Base-by-base conservation (phyloP, 2,329 filamentous ascomycete genomes). In the Didymella keratinophila region DNA sequence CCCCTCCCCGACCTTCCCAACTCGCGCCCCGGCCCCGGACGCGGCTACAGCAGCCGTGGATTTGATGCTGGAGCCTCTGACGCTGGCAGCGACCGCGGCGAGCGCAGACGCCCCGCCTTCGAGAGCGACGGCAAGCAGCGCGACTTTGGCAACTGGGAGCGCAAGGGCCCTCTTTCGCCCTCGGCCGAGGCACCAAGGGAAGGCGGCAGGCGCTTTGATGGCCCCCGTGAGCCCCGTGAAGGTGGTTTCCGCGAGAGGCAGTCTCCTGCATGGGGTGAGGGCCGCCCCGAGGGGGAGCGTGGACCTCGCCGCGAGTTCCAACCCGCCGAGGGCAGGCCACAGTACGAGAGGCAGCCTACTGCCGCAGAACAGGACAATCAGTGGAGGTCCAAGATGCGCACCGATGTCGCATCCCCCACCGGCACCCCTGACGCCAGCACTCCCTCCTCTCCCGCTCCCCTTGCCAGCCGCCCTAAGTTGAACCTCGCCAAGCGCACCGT, bases 401-500 rank as follows among this genome's bases (percentile, higher is more conserved):
- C 94, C n/a, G 93, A 96, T 70, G 79, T 84, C 47, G 86, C 87
- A 76, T 87, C 89, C 12, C 84, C 88, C 21, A 85, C 84, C 37
- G 83, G 86, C 59, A 89, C 88, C 36, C 89, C 89, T 52, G 90
- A 95, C 60, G 85, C 86, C 58, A 93, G 89, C 74, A 87, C 89
- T 67, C 90, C 91, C 10, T 87, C 92, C 6, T 88, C 91, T 23
- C 92, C 93, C 46, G 87, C 88, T 16, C 85, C 88, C 47, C 84
- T 87, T 21, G 85, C 84, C 54, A 80, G 82, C 53, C 89, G 95
- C 58, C 95, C 95, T 30, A 92, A 86, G 73, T 80, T 99, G 71
- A 95, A 98, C 77, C 86, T 99, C 25, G 81, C 88, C 64, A 98
- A 98, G 85, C 88, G 95, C 67, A 97, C 93, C 4, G 91, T 97